A percentile compares a stretch with the other conserved stretches of the same genome.
Conservation (phyloP, 2,329 filamentous ascomycete species). For the Chaetomiaceae sp. region DNA sequence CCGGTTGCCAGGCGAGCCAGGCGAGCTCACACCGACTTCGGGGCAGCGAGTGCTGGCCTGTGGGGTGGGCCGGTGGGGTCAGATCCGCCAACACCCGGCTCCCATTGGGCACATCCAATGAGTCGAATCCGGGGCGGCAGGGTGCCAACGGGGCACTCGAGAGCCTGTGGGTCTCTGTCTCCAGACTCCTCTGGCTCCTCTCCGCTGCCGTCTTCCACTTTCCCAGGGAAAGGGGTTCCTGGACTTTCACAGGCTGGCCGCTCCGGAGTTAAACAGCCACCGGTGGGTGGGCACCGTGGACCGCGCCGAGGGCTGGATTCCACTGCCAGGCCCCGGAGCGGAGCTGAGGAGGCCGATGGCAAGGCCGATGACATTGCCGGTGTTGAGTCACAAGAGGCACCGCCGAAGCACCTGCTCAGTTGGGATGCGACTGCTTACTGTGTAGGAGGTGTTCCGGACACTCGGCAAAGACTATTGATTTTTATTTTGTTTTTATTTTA, state of each 20-base stretch:
- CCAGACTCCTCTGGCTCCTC: conserved; percentile 1
- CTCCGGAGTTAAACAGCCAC: conserved; percentile 2
- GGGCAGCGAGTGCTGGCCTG: conserved; percentile 7
- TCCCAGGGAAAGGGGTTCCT: not conserved
- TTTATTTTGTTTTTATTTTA: too few relatives aligned
- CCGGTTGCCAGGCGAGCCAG: conserved; percentile 15
- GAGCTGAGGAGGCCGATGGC: not conserved
- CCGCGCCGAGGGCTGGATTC: not conserved
- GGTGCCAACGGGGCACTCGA: not conserved
- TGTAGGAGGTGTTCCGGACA: too few relatives aligned
- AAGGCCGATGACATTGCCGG: not conserved
- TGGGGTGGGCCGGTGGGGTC: not conserved
- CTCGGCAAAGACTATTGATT: too few relatives aligned
- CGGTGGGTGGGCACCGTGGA: too few relatives aligned
- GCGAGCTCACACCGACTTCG: conserved; percentile 21
- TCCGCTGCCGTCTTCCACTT: too few relatives aligned
- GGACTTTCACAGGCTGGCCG: not conserved
- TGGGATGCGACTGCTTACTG: too few relatives aligned
- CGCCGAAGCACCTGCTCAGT: too few relatives aligned
- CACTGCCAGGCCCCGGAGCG: conserved; percentile 1
- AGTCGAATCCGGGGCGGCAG: conserved; percentile 13
- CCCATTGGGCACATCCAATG: conserved; percentile 8
- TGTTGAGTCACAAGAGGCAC: conserved; percentile 13
- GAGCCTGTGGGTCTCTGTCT: not conserved
- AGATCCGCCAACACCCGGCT: not conserved